These are phyloP conservation scores for Picea abies DNA, from an alignment of 83 land plant species.

Conservation along the genomic window DNA sequence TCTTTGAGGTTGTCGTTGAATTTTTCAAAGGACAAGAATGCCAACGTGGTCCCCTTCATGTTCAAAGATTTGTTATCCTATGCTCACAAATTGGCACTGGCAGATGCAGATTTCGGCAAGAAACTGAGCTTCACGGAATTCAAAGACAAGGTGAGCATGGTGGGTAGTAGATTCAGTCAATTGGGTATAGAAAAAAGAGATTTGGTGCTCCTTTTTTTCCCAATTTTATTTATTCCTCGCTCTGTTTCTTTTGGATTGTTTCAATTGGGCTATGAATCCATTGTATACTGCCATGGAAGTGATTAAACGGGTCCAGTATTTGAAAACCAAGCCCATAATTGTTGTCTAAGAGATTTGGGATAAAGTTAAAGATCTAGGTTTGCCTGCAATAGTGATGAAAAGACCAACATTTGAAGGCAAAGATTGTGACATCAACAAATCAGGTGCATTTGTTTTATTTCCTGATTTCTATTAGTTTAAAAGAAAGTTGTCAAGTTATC, in stretches of 20 bases:
- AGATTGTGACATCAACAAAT: too few relatives aligned
- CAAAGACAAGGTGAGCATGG: neutral
- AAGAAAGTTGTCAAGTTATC: too few relatives aligned
- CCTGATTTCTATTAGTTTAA: too few relatives aligned
- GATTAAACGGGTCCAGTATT: constrained; percentile 11
- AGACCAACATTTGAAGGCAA: too few relatives aligned
- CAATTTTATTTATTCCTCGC: constrained; percentile 24
- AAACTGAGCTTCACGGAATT: constrained; percentile 41
- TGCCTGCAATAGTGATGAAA: too few relatives aligned
- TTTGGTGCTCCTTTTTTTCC: constrained; percentile 35
- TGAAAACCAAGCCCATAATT: constrained; percentile 10
- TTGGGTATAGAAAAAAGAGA: constrained; percentile 19
- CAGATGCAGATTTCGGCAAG: constrained; percentile 48
- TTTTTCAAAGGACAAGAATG: constrained; percentile 42
- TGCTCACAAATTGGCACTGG: constrained; percentile 48
- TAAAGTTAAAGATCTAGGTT: constrained; percentile 9
- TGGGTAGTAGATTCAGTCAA: neutral
- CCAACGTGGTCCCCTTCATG: constrained; percentile 55
- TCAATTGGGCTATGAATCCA: constrained; percentile 12
- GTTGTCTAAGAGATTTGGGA: constrained; percentile 5
- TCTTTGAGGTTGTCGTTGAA: constrained; percentile 43
- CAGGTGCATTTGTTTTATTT: neutral
- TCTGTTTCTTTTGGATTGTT: constrained; percentile 40
- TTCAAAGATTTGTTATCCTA: constrained; percentile 36
- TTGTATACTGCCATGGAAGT: too few relatives aligned